Conservation (phyloP, 352 stramenopile species). For the Pythium chondricola region DNA sequence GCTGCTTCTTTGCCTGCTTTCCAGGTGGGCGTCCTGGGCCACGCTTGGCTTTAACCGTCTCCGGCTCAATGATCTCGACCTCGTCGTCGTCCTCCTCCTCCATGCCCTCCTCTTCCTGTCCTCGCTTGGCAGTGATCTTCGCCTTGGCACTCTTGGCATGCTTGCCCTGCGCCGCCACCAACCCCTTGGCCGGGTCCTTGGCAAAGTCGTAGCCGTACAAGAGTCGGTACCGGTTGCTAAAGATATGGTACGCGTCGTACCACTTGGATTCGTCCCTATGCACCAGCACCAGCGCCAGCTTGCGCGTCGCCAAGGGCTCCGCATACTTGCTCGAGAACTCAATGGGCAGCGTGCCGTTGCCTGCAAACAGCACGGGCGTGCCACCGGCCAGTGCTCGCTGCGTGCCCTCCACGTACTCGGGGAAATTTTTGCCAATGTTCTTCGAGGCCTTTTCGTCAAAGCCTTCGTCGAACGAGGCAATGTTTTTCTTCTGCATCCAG, state of each 20-base stretch:
- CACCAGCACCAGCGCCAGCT: constrained; percentile 26
- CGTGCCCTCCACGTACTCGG: constrained; percentile 59
- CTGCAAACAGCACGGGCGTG: constrained; percentile 62
- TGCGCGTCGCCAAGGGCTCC: constrained; percentile 35
- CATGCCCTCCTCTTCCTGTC: background rate
- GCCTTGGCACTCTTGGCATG: background rate
- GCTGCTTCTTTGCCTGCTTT: constrained; percentile 19
- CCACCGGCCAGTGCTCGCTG: constrained; percentile 63
- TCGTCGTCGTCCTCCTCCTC: constrained; percentile 19
- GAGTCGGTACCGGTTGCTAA: constrained; percentile 37
- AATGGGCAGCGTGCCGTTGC: constrained; percentile 58
- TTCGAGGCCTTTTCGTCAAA: constrained; percentile 78
- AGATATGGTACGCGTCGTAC: constrained; percentile 62
- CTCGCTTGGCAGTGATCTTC: background rate
- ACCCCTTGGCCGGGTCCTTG: constrained; percentile 10
- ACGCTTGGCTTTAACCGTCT: constrained; percentile 4
- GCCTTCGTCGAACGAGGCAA: constrained; percentile 57
- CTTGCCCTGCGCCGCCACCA: constrained; percentile 13
- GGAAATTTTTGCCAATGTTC: constrained; percentile 78
- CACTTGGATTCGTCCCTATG: constrained; percentile 46
- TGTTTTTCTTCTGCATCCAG: constrained; percentile 82
- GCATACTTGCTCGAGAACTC: constrained; percentile 76
- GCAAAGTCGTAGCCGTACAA: constrained; percentile 25
- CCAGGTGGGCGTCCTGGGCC: constrained; percentile 15
- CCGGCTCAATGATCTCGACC: constrained; percentile 16